Conservation (phyloP, 441 rosid genomes). For the Syzygium syzygioides region DNA sequence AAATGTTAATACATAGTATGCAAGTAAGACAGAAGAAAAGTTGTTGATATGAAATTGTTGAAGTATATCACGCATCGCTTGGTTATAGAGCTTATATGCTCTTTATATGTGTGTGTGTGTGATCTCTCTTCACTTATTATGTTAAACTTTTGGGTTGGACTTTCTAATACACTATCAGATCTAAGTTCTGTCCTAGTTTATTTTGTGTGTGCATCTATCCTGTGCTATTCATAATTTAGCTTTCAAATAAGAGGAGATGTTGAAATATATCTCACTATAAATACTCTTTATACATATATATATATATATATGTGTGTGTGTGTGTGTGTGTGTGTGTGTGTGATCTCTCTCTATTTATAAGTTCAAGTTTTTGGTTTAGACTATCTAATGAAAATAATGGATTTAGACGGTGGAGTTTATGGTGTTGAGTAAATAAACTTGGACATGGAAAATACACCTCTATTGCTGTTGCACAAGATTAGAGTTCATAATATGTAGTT, state of each 20-base stretch:
- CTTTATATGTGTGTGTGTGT: neutral
- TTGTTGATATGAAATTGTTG: neutral
- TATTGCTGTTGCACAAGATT: neutral
- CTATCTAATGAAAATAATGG: neutral
- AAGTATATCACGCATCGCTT: neutral
- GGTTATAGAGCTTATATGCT: neutral
- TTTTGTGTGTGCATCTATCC: neutral
- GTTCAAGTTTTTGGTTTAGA: neutral
- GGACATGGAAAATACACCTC: neutral
- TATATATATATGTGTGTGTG: too few relatives aligned
- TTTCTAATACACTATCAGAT: neutral
- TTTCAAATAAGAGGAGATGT: accelerated
- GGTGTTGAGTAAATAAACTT: neutral
- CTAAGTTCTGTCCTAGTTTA: neutral
- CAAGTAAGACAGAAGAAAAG: neutral
- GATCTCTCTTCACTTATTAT: neutral
- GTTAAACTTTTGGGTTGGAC: neutral
- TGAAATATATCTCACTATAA: neutral
- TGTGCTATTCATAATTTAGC: neutral
- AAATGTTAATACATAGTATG: neutral
- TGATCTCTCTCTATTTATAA: neutral
- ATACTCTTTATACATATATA: neutral
- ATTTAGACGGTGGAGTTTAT: neutral
- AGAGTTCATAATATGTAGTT: neutral
- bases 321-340: too few relatives aligned